Evolutionary conservation across 1,284 basidiomycete genomes (phyloP), one percentile per base, ranked within the genome.

Genomic region (Sutorius eximius): DNA sequence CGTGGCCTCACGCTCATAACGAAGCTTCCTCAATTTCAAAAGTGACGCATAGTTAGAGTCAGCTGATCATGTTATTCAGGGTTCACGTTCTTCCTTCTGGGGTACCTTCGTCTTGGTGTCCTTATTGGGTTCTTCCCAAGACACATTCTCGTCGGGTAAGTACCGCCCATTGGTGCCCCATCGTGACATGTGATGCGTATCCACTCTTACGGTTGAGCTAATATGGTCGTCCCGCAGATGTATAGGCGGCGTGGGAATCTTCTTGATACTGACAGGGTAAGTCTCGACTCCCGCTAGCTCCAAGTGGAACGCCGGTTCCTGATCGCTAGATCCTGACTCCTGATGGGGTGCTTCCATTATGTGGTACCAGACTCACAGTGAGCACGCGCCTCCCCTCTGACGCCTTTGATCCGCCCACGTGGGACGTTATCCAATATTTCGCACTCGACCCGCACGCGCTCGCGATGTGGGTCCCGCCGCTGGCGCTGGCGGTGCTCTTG

Each of bases 101-200:
- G 96, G 16, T 82, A 82, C 12, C 82, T 97, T 55, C 85, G 85
- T 29, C 79, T 98, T 8, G 96, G 96, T 5, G 80, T 85, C 5
- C 73, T 98, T 32, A 89, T 98, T 52, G 95, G 95, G 0, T 99
- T 98, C 75, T 98, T 99, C 75, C 96, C 96, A 12, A 81, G 96
- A 9, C 95, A 98, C 70, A 98, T 98, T 67, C 80, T 96, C 10
- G 91, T 97, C 12, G 94, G 94, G 79, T 90, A 63, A 59, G 80
- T 65, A 18, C 59, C 58, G 51, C 22, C 41, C 16, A 12, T 53
- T 27, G 13, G n/a, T 7, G 40, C 20, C 27, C 18, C 46, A 34
- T 34, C 1, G 15, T 51, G 43, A 33, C 24, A 33, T 6, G 34
- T 22, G 47, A 46, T 61, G 40, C 5, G 20, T 29, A 22, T 16